Evolutionary conservation across 805 yeast genomes (phyloP).

Genomic region (Kluyveromyces aestuarii): DNA sequence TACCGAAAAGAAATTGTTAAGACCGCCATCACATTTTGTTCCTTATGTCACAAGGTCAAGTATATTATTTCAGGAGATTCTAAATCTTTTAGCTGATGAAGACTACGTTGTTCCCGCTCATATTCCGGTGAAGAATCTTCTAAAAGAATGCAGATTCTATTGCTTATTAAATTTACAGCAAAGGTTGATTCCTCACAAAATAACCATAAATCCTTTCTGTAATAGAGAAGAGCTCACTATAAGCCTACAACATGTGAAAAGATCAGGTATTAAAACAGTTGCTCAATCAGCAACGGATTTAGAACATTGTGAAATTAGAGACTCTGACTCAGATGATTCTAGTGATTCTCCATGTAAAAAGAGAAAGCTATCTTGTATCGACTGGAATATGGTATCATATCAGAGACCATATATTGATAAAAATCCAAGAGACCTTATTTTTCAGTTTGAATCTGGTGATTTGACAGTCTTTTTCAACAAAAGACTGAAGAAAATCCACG

Average conservation of each 20-base stretch:
- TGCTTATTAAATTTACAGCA: constrained; percentile 71
- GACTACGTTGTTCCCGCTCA: constrained; percentile 1
- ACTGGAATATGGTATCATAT: constrained; percentile 26
- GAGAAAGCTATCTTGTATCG: constrained; percentile 6
- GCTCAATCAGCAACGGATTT: not conserved
- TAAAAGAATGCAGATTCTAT: constrained; percentile 69
- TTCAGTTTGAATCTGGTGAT: constrained; percentile 33
- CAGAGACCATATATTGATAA: constrained; percentile 40
- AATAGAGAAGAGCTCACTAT: constrained; percentile 49
- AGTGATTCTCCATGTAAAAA: constrained; percentile 12
- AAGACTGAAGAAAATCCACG: constrained; percentile 16
- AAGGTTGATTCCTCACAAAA: constrained; percentile 43
- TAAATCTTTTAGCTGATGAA: constrained; percentile 46
- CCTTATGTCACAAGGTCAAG: constrained; percentile 45
- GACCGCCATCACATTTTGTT: constrained; percentile 75
- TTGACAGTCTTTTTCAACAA: constrained; percentile 26
- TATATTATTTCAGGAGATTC: constrained; percentile 42
- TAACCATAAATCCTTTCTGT: constrained; percentile 44
- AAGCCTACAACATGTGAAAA: constrained; percentile 37
- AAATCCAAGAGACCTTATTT: constrained; percentile 29
- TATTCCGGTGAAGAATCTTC: constrained; percentile 37
- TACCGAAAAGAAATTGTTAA: constrained; percentile 34
- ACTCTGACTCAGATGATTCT: constrained; percentile 2
- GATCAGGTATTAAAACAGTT: constrained; percentile 28
- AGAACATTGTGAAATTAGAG: not conserved